Percentiles rank a stretch among this genome's conserved stretches.
Conservation (phyloP, 768 basidiomycete genomes). For the Mycena alexandri region DNA sequence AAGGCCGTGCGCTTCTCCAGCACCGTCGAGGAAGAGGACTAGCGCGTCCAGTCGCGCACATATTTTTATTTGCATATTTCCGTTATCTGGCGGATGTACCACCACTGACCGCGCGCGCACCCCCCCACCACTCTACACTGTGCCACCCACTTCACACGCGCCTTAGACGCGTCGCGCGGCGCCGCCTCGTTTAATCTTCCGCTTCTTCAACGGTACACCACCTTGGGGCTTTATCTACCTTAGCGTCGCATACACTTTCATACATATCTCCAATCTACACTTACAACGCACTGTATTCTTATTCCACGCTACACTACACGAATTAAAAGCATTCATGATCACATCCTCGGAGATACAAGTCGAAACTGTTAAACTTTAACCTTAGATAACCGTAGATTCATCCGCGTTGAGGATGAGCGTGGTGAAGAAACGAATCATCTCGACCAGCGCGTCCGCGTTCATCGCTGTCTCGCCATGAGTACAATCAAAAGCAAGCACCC, state of each 20-base stretch:
- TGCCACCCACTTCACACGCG: not conserved
- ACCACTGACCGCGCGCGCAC: not conserved
- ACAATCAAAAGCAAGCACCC: not conserved
- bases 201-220: not conserved
- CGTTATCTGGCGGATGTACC: slow-evolving; percentile 26
- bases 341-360: not conserved
- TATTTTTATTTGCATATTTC: slow-evolving; percentile 37
- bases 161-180: slow-evolving; percentile 11
- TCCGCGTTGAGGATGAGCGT: slow-evolving; percentile 60
- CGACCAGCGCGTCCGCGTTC: slow-evolving; percentile 50
- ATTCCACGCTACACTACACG: slow-evolving; percentile 10
- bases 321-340: not conserved
- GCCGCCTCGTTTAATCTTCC: not conserved
- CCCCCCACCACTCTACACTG: not conserved
- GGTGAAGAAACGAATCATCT: slow-evolving; percentile 59
- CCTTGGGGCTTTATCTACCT: slow-evolving; percentile 4
- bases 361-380: not conserved
- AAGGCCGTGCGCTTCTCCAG: slow-evolving; percentile 38
- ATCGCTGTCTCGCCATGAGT: slow-evolving; percentile 40
- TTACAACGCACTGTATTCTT: slow-evolving; percentile 27
- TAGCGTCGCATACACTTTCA: slow-evolving; percentile 7
- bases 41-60: not conserved
- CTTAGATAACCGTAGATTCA: slow-evolving; percentile 44
- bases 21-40: slow-evolving; percentile 34
- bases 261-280: slow-evolving; percentile 9